These are phyloP conservation scores for Plasmodium cynomolgi DNA, from an alignment of 169 alveolate species.

Conservation along the genomic window DNA sequence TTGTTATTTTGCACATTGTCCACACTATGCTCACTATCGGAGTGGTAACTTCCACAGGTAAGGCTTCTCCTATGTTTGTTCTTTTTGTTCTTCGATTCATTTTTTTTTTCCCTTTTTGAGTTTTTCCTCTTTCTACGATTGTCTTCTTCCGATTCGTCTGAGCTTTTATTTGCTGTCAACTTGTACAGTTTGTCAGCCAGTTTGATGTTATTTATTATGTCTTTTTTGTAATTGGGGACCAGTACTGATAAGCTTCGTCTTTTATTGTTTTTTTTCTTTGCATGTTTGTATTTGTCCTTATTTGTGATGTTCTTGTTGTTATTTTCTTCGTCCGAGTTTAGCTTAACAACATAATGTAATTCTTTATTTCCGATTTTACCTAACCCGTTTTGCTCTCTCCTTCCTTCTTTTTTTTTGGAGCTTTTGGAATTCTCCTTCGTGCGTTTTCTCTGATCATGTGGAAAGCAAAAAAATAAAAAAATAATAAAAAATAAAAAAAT, in stretches of 20 bases:
- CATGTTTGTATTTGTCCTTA: conserved; percentile 15
- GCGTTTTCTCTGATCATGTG: not conserved
- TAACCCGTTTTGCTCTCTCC: not conserved
- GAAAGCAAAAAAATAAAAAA: not conserved
- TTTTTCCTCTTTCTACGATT: conserved; percentile 5
- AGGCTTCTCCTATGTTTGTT: conserved; percentile 47
- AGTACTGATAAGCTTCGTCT: conserved; percentile 49
- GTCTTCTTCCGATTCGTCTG: conserved; percentile 17
- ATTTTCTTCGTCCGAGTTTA: conserved; percentile 5
- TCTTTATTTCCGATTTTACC: not conserved
- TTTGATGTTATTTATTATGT: conserved; percentile 51
- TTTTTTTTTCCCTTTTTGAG: not conserved
- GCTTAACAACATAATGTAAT: not conserved
- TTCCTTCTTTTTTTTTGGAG: conserved; percentile 7
- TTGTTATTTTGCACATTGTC: not conserved
- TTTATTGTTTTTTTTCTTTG: conserved; percentile 46
- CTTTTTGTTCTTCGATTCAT: conserved; percentile 16
- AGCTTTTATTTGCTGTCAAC: not conserved
- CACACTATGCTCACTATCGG: conserved; percentile 6
- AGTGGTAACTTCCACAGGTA: conserved; percentile 35
- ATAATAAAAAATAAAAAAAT: not conserved
- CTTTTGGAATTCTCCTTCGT: conserved; percentile 12
- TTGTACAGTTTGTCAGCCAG: conserved; percentile 47
- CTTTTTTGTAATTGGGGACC: conserved; percentile 46
- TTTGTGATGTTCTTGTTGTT: not conserved